A percentile compares a stretch with the other conserved stretches of the same genome.
phyloP scores from a whole-genome alignment of 495 filamentous ascomycete genomes.

The Podospora tetraspora region DNA sequence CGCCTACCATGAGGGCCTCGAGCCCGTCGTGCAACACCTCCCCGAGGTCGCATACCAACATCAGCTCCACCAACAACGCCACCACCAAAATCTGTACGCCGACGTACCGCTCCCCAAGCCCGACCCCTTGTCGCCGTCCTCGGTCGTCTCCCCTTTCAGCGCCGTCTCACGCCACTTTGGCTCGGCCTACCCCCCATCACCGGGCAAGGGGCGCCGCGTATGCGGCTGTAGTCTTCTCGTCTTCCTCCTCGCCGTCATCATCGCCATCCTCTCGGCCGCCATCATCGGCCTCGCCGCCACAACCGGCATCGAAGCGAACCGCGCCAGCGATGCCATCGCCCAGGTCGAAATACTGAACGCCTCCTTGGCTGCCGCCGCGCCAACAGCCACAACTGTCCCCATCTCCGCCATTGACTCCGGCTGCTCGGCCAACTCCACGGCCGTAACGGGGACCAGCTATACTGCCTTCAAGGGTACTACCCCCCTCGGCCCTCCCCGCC shows the following conservation, averaged over 20 bases:
- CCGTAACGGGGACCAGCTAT: constrained; percentile 29
- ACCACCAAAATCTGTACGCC: background rate
- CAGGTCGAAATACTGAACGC: constrained; percentile 24
- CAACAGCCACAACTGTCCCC: constrained; percentile 5
- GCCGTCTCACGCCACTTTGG: constrained; percentile 6
- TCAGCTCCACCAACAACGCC: constrained; percentile 7
- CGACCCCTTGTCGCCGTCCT: background rate
- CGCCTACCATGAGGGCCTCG: constrained; percentile 36
- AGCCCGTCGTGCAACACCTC: constrained; percentile 33
- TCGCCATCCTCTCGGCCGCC: constrained; percentile 36
- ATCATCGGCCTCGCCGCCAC: constrained; percentile 42
- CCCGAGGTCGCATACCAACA: constrained; percentile 32
- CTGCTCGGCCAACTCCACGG: constrained; percentile 29
- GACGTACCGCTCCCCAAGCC: constrained; percentile 8
- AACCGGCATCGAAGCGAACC: constrained; percentile 37
- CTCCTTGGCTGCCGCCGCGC: constrained; percentile 8
- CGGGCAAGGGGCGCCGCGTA: constrained; percentile 15
- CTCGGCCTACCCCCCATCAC: constrained; percentile 4
- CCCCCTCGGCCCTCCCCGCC: constrained; percentile 23
- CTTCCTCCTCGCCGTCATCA: constrained; percentile 38
- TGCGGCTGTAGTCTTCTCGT: constrained; percentile 36
- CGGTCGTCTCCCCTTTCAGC: background rate
- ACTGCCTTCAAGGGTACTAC: constrained; percentile 21
- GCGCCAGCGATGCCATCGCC: constrained; percentile 34
- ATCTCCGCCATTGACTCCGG: constrained; percentile 33